These are phyloP conservation scores for Vaccinium darrowii DNA, from an alignment of 148 eudicot species.

Conservation along the genomic window DNA sequence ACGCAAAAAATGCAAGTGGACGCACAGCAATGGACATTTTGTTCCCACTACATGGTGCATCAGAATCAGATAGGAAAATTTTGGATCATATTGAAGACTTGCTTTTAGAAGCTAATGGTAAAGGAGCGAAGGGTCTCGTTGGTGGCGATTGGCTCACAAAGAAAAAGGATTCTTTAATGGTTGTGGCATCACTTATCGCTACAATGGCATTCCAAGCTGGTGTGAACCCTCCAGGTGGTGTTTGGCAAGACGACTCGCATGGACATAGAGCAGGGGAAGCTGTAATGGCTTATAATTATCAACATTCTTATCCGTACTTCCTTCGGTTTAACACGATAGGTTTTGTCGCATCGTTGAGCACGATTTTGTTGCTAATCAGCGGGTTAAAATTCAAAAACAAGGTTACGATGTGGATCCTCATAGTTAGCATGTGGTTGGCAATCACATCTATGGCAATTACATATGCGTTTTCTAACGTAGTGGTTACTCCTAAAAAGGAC, in stretches of 20 bases:
- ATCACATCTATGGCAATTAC: slow-evolving; percentile 8
- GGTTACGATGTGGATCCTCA: neutral
- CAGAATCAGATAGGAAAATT: neutral
- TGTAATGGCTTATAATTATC: slow-evolving; percentile 13
- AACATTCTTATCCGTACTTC: neutral
- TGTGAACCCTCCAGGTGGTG: slow-evolving; percentile 39
- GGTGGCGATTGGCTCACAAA: slow-evolving; percentile 17
- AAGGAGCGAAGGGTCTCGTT: too few species aligned
- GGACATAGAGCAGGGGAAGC: slow-evolving; percentile 20
- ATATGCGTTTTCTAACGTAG: neutral
- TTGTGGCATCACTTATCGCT: slow-evolving; percentile 42
- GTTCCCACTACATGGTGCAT: neutral
- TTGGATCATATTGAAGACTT: neutral
- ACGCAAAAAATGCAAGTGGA: slow-evolving; percentile 13
- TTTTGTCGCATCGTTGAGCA: slow-evolving; percentile 16
- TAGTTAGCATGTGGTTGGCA: slow-evolving; percentile 13
- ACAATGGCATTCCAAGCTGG: slow-evolving; percentile 39
- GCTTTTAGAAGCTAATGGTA: neutral
- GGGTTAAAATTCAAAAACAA: slow-evolving; percentile 1
- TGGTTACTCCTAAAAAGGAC: neutral
- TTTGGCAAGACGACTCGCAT: slow-evolving; percentile 30
- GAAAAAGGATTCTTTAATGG: slow-evolving; percentile 22
- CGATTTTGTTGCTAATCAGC: slow-evolving; percentile 11
- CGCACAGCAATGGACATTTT: slow-evolving; percentile 17
- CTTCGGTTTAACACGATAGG: slow-evolving; percentile 18